Percentiles rank a stretch among this genome's conserved stretches.
These are phyloP conservation scores for Podaxis carcinomalis DNA, from an alignment of 768 basidiomycete species.

Conservation along the genomic window DNA sequence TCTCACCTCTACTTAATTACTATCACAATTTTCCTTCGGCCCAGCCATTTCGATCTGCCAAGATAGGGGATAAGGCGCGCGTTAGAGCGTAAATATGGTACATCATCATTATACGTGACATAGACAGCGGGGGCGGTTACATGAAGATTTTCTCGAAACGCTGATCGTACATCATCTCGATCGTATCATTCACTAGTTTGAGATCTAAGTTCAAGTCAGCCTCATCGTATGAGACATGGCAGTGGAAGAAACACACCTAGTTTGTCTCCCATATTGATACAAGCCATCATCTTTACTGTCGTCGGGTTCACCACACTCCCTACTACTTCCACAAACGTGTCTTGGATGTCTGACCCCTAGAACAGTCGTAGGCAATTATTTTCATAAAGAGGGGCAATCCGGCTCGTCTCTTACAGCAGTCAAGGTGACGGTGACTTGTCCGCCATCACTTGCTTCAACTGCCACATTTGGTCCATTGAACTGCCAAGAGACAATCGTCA, in stretches of 20 bases:
- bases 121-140: not conserved
- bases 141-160: constrained; percentile 29
- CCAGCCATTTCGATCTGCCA: not conserved
- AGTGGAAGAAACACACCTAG: constrained; percentile 46
- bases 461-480: constrained; percentile 26
- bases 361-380: not conserved
- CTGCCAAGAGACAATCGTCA: not conserved
- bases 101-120: not conserved
- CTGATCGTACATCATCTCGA: constrained; percentile 59
- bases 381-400: not conserved
- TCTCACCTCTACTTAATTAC: no score
- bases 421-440: constrained; percentile 47
- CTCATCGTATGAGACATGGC: not conserved
- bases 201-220: constrained; percentile 35
- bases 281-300: constrained; percentile 51
- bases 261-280: constrained; percentile 53
- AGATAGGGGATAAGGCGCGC: not conserved
- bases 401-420: constrained; percentile 27
- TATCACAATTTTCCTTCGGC: no score
- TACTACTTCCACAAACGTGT: constrained; percentile 63
- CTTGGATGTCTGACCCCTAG: constrained; percentile 42
- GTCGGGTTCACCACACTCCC: constrained; percentile 54
- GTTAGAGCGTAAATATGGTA: not conserved
- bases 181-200: constrained; percentile 56
- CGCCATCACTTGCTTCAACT: constrained; percentile 66